These are phyloP conservation scores for Lunasporangiospora selenospora DNA, from an alignment of 192 early-diverging fungal species.

Conservation along the genomic window DNA sequence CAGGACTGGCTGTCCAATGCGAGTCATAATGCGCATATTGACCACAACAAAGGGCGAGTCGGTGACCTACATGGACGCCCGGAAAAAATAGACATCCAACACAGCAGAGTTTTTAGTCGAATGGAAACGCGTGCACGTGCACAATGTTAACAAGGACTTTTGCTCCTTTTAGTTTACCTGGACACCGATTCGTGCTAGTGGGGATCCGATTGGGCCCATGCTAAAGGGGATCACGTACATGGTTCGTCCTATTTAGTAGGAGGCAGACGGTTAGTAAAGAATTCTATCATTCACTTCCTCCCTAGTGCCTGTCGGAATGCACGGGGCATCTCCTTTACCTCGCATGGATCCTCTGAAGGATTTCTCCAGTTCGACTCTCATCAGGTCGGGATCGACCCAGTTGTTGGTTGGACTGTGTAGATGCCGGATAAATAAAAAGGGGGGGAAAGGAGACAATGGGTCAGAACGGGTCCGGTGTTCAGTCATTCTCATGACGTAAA, in stretches of 20 bases:
- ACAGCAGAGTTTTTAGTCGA: too few relatives aligned
- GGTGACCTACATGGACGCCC: too few relatives aligned
- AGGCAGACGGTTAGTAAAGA: too few relatives aligned
- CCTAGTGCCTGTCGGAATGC: too few relatives aligned
- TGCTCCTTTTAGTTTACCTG: slow-evolving; percentile 36
- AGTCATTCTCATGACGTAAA: too few relatives aligned
- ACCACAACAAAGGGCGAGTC: slow-evolving; percentile 45
- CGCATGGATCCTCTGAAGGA: slow-evolving; percentile 42
- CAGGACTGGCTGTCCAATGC: slow-evolving; percentile 39
- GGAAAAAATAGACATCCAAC: too few relatives aligned
- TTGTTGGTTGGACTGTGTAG: slow-evolving; percentile 37
- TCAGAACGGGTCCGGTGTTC: too few relatives aligned
- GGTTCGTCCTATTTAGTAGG: slow-evolving; percentile 29
- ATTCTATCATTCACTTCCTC: too few relatives aligned
- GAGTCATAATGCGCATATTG: slow-evolving; percentile 47
- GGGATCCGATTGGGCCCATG: slow-evolving; percentile 44
- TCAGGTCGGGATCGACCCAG: slow-evolving; percentile 33
- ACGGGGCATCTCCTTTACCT: too few relatives aligned
- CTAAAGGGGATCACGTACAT: slow-evolving; percentile 46
- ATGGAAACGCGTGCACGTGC: too few relatives aligned
- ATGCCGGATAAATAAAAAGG: slow-evolving; percentile 1
- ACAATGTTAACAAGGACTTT: too few relatives aligned
- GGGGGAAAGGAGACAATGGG: neutral
- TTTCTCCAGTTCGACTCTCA: slow-evolving; percentile 34
- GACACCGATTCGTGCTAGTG: slow-evolving; percentile 34